Base-by-base conservation (phyloP, 768 basidiomycete genomes). In the Peribolospora kevripleyi region DNA sequence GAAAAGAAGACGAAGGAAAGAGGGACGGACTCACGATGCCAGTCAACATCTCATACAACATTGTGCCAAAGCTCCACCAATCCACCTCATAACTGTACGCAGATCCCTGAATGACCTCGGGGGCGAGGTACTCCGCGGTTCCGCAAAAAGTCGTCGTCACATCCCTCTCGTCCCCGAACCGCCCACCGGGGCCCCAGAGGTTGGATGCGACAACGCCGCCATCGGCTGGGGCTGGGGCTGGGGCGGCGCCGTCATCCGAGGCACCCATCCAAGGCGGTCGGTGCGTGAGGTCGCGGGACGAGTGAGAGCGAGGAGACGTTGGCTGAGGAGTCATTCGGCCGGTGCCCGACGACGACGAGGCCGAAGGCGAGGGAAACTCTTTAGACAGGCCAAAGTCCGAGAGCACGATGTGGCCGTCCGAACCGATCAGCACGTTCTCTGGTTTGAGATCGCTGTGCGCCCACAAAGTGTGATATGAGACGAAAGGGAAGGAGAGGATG, bases 51-150 rank as follows among this genome's bases (percentile, higher is more conserved):
- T 97, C 91, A 66, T 84, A 87, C 57, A 97, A 70, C 83, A 97
- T 91, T 58, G 91, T 95, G 42, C 91, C 91, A 63, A 91, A 82
- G 60, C 82, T 84, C 90, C 88, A 98, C 84, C 87, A 91, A 66
- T 97, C 91, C 25, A 91, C 86, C 61, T 88, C 85, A 63, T 87
- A 97, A 60, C 81, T 80, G 65, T 97, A 91, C 14, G 80, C 75
- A 61, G 82, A 67, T 1, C 88, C 84, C 63, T 86, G 83, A 61
- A 97, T 86, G 48, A 97, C 88, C 69, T 98, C 91, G 0, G 93
- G 93, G 9, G 93, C 87, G 6, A 93, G 76, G 62, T 93, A 93
- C 68, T 91, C 87, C 3, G 87, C 87, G n/a, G 87, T 91, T 7
- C 87, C 87, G 68, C 84, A 91, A 65, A 93, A 91, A 6, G 88